Percentiles rank a stretch among this genome's conserved stretches.
Conservation (phyloP, 2,329 filamentous ascomycete species). For the Calonectria pseudoturangicola region DNA sequence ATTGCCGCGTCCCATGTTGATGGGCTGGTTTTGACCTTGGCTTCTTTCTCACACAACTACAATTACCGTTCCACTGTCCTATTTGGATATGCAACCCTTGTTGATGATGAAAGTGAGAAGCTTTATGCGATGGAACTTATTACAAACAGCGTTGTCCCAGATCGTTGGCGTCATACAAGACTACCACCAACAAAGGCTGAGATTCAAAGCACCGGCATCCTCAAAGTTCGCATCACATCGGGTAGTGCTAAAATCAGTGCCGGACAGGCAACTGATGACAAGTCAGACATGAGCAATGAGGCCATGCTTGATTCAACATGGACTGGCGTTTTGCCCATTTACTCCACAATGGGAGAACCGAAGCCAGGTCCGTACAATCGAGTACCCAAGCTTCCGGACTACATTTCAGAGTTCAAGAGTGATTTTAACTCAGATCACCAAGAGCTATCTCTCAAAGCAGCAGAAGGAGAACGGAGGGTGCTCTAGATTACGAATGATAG, state of each 20-base stretch:
- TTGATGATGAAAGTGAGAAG: conserved; percentile 82
- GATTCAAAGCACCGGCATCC: conserved; percentile 83
- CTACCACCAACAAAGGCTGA: conserved; percentile 83
- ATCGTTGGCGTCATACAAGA: conserved; percentile 81
- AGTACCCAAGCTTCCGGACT: conserved; percentile 73
- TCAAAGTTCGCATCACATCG: conserved; percentile 80
- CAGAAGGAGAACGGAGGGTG: conserved; percentile 50
- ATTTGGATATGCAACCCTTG: conserved; percentile 82
- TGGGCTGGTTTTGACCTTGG: conserved; percentile 85
- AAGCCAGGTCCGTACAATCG: conserved; percentile 76
- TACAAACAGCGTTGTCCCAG: conserved; percentile 82
- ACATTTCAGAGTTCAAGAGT: conserved; percentile 69
- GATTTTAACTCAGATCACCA: conserved; percentile 60
- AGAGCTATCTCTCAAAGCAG: conserved; percentile 52
- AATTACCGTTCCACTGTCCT: conserved; percentile 90
- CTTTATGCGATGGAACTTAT: conserved; percentile 86
- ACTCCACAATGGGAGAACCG: conserved; percentile 78
- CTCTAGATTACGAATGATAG: not conserved
- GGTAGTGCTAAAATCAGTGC: conserved; percentile 85
- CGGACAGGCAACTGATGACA: conserved; percentile 76
- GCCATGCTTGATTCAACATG: conserved; percentile 67
- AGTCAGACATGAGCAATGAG: conserved; percentile 66
- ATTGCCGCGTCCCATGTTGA: conserved; percentile 85
- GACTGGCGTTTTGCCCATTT: conserved; percentile 78
- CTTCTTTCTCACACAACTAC: conserved; percentile 87